Evolutionary conservation across 352 stramenopile species (phyloP), one percentile per base, ranked within the genome.

Genomic region (Phytophthora fragariae): DNA sequence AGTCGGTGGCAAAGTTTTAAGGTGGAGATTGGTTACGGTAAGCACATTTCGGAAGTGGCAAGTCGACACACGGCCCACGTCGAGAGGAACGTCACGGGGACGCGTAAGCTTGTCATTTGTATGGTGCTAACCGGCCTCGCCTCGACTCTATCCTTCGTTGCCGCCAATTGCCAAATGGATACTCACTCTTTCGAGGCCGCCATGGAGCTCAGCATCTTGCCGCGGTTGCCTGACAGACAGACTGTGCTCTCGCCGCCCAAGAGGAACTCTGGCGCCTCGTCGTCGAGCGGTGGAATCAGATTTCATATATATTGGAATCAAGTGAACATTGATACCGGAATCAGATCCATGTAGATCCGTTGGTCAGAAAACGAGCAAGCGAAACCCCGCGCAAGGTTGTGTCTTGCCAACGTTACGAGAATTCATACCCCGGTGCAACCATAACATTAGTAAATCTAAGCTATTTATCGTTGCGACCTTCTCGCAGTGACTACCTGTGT

Each of bases 131-230:
- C 50, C 41, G 41, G 11, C 41, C 41, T 17, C 15, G 41, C 12
- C 27, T 33, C 11, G 15, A 55, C 15, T 46, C 37, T 46, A 1
- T 15, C 37, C 37, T 14, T 10, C 31, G n/a, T 15, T 54, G 47
- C n/a, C 19, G 47, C 47, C 17, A 54, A 58, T 53, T 62, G 35
- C 33, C 35, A 56, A 60, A 57, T 6, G 5, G 5, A 0, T 37
- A 79, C 72, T 57, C 29, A 79, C 73, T 76, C 73, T 68, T 65
- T 73, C 29, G 63, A 54, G 7, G 53, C 49, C 62, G 52, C 55
- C 62, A 78, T 46, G 10, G 53, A 11, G 58, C 65, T 68, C 7
- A 76, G 41, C 70, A 81, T 74, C 0, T 33, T 74, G 31, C 24
- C 21, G 29, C 60, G 31, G 27, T 17, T 14, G 39, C 49, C 49